Evolutionary conservation across 805 yeast species (phyloP).

Genomic region (Wickerhamomyces mucosus): DNA sequence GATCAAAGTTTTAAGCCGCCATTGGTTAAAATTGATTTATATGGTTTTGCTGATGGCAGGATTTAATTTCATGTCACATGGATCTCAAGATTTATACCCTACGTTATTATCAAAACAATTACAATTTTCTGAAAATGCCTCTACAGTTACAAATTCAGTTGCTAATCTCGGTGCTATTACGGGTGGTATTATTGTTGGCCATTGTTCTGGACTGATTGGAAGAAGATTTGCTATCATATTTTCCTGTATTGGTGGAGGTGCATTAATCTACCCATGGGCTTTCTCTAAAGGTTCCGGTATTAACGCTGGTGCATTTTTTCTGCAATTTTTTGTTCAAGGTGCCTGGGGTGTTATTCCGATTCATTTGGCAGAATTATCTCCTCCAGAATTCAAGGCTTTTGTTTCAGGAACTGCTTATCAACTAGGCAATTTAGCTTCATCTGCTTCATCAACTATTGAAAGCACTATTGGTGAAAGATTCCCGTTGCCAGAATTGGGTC

Average conservation of each 20-base stretch:
- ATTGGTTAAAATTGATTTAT: slow-evolving; percentile 56
- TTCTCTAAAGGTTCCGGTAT: slow-evolving; percentile 34
- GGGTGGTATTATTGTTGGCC: slow-evolving; percentile 57
- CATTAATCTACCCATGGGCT: slow-evolving; percentile 55
- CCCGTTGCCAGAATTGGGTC: slow-evolving; percentile 33
- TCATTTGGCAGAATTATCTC: slow-evolving; percentile 56
- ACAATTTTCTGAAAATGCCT: slow-evolving; percentile 31
- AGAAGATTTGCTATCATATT: slow-evolving; percentile 47
- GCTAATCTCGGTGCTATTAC: slow-evolving; percentile 58
- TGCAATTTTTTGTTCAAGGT: slow-evolving; percentile 61
- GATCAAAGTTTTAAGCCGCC: too few species aligned
- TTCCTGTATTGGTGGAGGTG: slow-evolving; percentile 46
- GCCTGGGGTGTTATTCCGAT: slow-evolving; percentile 69
- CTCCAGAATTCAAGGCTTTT: slow-evolving; percentile 53
- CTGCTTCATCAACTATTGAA: slow-evolving; percentile 70
- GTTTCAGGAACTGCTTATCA: slow-evolving; percentile 58
- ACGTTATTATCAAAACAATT: slow-evolving; percentile 50
- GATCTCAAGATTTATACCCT: slow-evolving; percentile 67
- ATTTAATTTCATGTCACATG: slow-evolving; percentile 65
- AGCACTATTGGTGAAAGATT: slow-evolving; percentile 50
- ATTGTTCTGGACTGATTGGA: slow-evolving; percentile 47
- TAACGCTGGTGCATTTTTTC: slow-evolving; percentile 52
- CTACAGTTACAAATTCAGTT: slow-evolving; percentile 53
- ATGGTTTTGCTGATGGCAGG: slow-evolving; percentile 56
- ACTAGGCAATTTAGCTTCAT: slow-evolving; percentile 62